These are phyloP conservation scores for Linum lewisii DNA, from an alignment of 345 rosid genomes.

Conservation along the genomic window DNA sequence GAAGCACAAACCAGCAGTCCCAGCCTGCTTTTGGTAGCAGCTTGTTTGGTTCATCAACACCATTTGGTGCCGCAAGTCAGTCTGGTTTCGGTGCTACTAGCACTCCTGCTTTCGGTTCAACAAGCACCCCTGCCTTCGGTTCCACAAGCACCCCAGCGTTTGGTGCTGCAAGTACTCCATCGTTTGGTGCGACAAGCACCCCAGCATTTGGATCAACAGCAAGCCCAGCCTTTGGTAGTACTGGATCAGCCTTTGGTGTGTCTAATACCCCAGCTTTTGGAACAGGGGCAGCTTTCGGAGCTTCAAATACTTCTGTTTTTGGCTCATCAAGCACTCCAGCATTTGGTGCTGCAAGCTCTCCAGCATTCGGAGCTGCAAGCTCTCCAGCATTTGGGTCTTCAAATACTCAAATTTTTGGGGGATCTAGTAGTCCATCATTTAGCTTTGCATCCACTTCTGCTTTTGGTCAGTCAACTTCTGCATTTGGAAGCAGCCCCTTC, in stretches of 20 bases:
- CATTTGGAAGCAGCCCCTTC: conserved; percentile 68
- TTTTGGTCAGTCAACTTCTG: conserved; percentile 65
- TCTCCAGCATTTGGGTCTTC: conserved; percentile 17
- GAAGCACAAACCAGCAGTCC: conserved; percentile 53
- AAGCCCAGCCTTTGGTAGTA: conserved; percentile 33
- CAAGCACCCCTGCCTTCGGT: conserved; percentile 43
- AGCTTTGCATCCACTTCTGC: conserved; percentile 56
- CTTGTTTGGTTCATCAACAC: conserved; percentile 53
- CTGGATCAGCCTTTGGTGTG: conserved; percentile 20
- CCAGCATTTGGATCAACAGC: conserved; percentile 21
- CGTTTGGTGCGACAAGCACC: conserved; percentile 21
- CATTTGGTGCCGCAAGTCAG: conserved; percentile 55
- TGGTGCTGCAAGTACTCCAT: conserved; percentile 37
- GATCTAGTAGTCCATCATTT: conserved; percentile 42
- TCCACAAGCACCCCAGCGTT: conserved; percentile 24
- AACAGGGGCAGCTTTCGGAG: conserved; percentile 49
- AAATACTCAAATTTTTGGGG: conserved; percentile 6
- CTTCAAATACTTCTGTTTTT: conserved; percentile 41
- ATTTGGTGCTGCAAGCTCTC: conserved; percentile 20
- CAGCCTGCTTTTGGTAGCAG: conserved; percentile 63
- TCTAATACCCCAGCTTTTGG: conserved; percentile 43
- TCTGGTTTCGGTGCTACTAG: conserved; percentile 27
- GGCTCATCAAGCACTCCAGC: conserved; percentile 29
- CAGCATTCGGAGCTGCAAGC: conserved; percentile 26
- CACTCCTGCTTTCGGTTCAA: conserved; percentile 35